phyloP scores from a whole-genome alignment of 1,284 basidiomycete genomes.

The Cutaneotrichosporon spelunceum region DNA sequence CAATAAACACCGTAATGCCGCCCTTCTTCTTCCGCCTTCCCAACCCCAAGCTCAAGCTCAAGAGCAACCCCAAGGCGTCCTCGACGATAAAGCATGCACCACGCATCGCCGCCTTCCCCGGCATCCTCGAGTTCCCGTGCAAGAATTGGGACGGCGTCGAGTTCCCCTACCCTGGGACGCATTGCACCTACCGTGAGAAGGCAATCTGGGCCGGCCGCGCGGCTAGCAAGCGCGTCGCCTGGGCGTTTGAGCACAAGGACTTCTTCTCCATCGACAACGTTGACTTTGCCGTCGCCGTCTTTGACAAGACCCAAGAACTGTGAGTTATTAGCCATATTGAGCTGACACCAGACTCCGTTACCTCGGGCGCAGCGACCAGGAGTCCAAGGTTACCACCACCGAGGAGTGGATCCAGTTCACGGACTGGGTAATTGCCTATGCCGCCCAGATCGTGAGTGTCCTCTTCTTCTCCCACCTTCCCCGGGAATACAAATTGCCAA shows the following conservation, averaged over 20 bases:
- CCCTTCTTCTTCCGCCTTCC: background rate
- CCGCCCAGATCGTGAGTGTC: background rate
- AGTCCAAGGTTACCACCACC: background rate
- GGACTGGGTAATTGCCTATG: background rate
- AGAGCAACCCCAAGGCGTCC: background rate
- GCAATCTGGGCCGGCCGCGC: background rate
- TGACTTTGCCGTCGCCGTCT: background rate
- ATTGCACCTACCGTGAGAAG: background rate
- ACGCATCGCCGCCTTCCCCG: background rate
- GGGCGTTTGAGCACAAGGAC: background rate
- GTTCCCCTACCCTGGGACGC: background rate
- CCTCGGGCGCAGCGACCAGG: background rate
- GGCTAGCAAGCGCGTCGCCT: background rate
- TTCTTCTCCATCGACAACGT: background rate
- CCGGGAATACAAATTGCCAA: background rate
- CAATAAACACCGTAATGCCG: background rate
- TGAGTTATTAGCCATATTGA: background rate
- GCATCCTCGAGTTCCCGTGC: background rate
- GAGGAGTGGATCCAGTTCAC: background rate
- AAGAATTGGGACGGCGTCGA: background rate
- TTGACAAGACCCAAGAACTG: background rate
- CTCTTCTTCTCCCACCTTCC: background rate
- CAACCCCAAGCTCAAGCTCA: background rate
- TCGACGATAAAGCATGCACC: background rate
- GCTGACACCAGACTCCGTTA: background rate